Conservation (phyloP, 352 stramenopile species). For the Phytophthora hibernalis region DNA sequence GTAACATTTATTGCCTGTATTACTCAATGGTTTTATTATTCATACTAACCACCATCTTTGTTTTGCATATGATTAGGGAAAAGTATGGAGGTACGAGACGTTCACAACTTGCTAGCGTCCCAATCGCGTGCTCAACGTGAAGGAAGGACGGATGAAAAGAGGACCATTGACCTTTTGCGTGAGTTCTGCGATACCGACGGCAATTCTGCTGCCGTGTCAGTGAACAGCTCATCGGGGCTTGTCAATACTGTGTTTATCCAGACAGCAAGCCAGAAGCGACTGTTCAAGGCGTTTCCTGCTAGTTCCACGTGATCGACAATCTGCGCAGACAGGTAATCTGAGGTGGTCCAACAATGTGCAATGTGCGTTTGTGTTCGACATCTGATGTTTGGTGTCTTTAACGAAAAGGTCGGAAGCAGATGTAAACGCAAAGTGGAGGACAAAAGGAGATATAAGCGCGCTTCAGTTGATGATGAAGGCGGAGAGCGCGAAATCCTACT, state of each 20-base stretch:
- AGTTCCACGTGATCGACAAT: constrained; percentile 16
- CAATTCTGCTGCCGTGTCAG: constrained; percentile 3
- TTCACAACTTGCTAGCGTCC: constrained; percentile 10
- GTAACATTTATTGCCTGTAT: too few species aligned
- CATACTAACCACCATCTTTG: too few species aligned
- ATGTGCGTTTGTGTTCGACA: too few species aligned
- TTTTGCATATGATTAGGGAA: constrained; percentile 13
- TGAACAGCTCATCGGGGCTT: constrained; percentile 17
- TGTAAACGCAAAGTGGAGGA: background rate
- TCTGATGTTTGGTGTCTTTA: too few species aligned
- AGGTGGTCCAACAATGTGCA: too few species aligned
- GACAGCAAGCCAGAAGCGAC: constrained; percentile 6
- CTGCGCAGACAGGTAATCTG: background rate
- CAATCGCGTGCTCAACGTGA: background rate
- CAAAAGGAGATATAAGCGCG: constrained; percentile 6
- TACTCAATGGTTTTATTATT: too few species aligned
- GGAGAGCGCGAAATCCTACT: constrained; percentile 3
- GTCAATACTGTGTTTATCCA: constrained; percentile 16
- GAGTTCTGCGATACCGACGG: constrained; percentile 18
- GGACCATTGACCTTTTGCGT: constrained; percentile 1
- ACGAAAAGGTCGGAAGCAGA: constrained; percentile 2
- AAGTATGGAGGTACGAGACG: constrained; percentile 12
- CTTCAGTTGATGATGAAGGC: constrained; percentile 25
- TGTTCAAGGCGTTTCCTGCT: constrained; percentile 26
- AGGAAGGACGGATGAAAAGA: constrained; percentile 10